These are phyloP conservation scores for Torulaspora microellipsoides DNA, from an alignment of 805 yeast species.

Conservation along the genomic window DNA sequence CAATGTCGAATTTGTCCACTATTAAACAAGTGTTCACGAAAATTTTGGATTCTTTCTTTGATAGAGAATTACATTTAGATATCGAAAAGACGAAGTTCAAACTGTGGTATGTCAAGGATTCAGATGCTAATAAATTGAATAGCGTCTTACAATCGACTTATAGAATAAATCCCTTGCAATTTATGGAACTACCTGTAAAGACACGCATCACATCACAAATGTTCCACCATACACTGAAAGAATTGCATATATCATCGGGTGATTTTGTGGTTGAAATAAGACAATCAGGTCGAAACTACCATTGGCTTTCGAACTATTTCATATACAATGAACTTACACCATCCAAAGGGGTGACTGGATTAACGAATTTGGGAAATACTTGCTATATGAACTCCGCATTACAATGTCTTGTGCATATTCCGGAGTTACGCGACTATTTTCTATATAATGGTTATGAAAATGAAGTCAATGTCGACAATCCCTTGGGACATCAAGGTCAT, in stretches of 20 bases:
- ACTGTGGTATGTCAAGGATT: slow-evolving; percentile 26
- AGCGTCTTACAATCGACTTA: slow-evolving; percentile 13
- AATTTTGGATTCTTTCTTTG: slow-evolving; percentile 20
- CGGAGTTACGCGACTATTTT: slow-evolving; percentile 77
- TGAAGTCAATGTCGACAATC: slow-evolving; percentile 74
- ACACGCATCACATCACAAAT: slow-evolving; percentile 23
- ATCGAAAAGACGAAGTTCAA: slow-evolving; percentile 15
- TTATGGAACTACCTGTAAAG: slow-evolving; percentile 25
- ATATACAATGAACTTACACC: slow-evolving; percentile 30
- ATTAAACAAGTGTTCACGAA: slow-evolving; percentile 26
- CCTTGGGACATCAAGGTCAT: slow-evolving; percentile 80
- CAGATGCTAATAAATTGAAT: slow-evolving; percentile 6
- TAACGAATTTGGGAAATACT: slow-evolving; percentile 77
- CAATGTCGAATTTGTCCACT: slow-evolving; percentile 35
- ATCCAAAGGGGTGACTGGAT: slow-evolving; percentile 52
- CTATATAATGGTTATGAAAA: slow-evolving; percentile 50
- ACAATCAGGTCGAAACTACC: slow-evolving; percentile 22
- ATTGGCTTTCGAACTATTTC: slow-evolving; percentile 38
- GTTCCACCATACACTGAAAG: slow-evolving; percentile 17
- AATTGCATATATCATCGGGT: slow-evolving; percentile 19
- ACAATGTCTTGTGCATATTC: slow-evolving; percentile 83
- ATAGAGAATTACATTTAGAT: slow-evolving; percentile 20
- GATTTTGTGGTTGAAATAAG: slow-evolving; percentile 37
- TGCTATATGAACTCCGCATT: slow-evolving; percentile 95
- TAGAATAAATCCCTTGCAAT: slow-evolving; percentile 28